Base-by-base conservation (phyloP, 164 flowering plant species). In the Santalum album region DNA sequence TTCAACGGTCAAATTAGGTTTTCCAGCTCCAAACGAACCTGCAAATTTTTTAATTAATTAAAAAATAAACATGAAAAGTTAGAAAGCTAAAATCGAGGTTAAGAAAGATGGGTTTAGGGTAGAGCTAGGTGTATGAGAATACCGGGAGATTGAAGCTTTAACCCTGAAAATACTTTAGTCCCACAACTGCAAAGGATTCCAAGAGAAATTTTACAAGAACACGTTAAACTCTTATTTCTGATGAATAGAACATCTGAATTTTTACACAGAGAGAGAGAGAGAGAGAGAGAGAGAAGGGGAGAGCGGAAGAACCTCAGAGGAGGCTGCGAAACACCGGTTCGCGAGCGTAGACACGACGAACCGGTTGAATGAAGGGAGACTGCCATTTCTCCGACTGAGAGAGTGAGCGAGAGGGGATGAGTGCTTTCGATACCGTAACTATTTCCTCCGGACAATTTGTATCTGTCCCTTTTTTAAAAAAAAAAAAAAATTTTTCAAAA, bases 131-230 rank as follows among this genome's bases (percentile, higher is more conserved):
- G 42, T 27, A 26, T 1, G 22, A 63, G 23, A 65, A 34, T 1
- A 87, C 90, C 67, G 43, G 68, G 55, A 50, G 83, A 69, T 54
- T 82, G 90, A 53, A 65, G 74, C 67, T 67, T 82, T 39, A 83
- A 65, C 25, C 90, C 90, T 1, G 74, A 64, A 49, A 69, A 83
- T 23, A 70, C 68, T 70, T 74, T 83, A 66, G 69, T 74, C 26
- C 62, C 44, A 39, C 79, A 75, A 36, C 84, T 78, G 79, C 63
- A 22, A 22, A 45, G 9, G 2, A 35, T 1, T 18, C 10, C 49
- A 48, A 39, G 5, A 1, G 24, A 53, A 39, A 1, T 1, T 9
- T 38, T 32, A 26, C 19, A 25, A 29, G 14, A 0, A 18, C n/a
- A 53, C 16, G 5, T 22, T 18, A 2, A 15, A 40, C 19, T 4